Base-by-base conservation (phyloP, 306 rosid genomes). In the Astragalus glycyphyllos region DNA sequence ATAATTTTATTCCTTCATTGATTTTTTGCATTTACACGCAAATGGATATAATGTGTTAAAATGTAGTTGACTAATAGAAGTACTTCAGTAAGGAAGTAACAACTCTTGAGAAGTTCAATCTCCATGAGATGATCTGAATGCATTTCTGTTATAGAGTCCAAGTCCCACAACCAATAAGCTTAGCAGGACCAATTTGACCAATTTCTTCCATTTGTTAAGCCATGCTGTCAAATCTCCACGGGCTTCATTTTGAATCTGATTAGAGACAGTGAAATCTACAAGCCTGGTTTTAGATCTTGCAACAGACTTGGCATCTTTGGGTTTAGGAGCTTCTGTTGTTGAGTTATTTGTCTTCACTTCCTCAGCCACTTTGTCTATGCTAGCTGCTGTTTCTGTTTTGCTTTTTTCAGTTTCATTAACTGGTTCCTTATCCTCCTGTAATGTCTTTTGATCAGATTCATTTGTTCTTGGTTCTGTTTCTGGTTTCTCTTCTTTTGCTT, bases 101-200 rank as follows among this genome's bases (percentile, higher is more conserved):
- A 72, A 60, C 65, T 75, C 16, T 4, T 63, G 54, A 53, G 8
- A 68, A 68, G 61, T 64, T 49, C 26, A 62, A 44, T 55, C 88
- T 29, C 14, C 56, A 9, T 45, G 11, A 35, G 73, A 55, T 17
- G 62, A 69, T 59, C 51, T 77, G 68, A 73, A 3, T 38, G 66
- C 46, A 38, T 76, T 76, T 47, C 79, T 84, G 17, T 49, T 69
- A 74, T 69, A 83, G 12, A 81, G 45, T 0, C 67, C 73, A 45
- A 92, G 63, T 7, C 83, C 87, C 45, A 77, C 48, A 34, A 73
- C 55, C 69, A 83, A 26, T 9, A 78, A 58, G 65, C 65, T 40
- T 6, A 79, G 79, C 42, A 92, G 9, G n/a, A 64, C 40, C 71
- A 72, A 45, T 57, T 82, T 86, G 7, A 77, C 17, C 80, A 83